A percentile compares a stretch with the other conserved stretches of the same genome.
These are phyloP conservation scores for Xylaria cubensis DNA, from an alignment of 495 filamentous ascomycete species.

Conservation along the genomic window DNA sequence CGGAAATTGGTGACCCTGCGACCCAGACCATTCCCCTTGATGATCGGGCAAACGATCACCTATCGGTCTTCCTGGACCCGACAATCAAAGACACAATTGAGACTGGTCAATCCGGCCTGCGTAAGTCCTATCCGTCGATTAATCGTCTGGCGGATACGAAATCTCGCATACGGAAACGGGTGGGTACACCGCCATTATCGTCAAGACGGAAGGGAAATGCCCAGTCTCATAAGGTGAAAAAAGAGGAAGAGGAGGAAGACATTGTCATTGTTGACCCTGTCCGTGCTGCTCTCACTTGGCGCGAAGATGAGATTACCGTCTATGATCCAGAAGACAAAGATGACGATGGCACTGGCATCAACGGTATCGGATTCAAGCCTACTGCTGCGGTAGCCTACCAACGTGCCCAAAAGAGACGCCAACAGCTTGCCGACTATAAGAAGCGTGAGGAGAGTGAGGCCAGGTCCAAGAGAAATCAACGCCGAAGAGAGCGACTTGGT, in stretches of 20 bases:
- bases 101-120: conserved; percentile 32
- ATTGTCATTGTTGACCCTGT: conserved; percentile 55
- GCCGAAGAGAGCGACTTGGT: conserved; percentile 54
- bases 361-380: conserved; percentile 90
- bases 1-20: neutral
- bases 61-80: conserved; percentile 38
- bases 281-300: conserved; percentile 73
- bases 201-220: conserved; percentile 33
- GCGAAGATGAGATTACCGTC: conserved; percentile 82
- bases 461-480: conserved; percentile 72
- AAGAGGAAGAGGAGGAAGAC: conserved; percentile 31
- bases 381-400: conserved; percentile 83
- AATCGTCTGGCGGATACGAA: conserved; percentile 50
- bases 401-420: conserved; percentile 73
- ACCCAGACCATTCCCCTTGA: conserved; percentile 13
- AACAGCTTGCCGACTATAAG: conserved; percentile 85
- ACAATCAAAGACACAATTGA: conserved; percentile 39
- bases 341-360: conserved; percentile 81
- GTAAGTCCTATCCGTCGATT: conserved; percentile 46
- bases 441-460: conserved; percentile 85
- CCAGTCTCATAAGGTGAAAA: conserved; percentile 8
- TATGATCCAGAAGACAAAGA: conserved; percentile 75
- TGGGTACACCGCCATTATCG: conserved; percentile 51
- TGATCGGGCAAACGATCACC: conserved; percentile 32
- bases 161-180: conserved; percentile 48